Evolutionary conservation across 2,329 filamentous ascomycete genomes (phyloP).

Genomic region (Aspergillus versicolor): DNA sequence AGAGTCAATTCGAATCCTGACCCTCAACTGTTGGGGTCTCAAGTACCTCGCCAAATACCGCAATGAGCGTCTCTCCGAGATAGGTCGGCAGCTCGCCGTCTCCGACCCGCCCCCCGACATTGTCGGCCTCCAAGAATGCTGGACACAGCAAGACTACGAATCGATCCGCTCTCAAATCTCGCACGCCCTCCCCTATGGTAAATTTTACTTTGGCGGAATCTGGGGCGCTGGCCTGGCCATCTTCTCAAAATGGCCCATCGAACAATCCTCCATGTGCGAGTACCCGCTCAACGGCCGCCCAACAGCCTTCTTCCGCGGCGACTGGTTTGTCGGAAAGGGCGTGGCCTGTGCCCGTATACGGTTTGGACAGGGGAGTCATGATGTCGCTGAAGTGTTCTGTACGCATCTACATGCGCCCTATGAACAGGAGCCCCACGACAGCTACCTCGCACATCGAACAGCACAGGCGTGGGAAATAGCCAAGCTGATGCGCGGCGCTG

Average conservation of each 20-base stretch:
- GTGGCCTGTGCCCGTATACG: slow-evolving; percentile 80
- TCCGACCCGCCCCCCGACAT: slow-evolving; percentile 72
- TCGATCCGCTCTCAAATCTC: slow-evolving; percentile 72
- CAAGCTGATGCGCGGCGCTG: slow-evolving; percentile 80
- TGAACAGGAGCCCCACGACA: slow-evolving; percentile 73
- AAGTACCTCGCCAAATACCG: slow-evolving; percentile 81
- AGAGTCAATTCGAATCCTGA: slow-evolving; percentile 72
- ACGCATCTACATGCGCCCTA: slow-evolving; percentile 92
- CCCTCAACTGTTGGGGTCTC: slow-evolving; percentile 96
- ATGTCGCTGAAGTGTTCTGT: slow-evolving; percentile 85
- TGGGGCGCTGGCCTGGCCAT: slow-evolving; percentile 90
- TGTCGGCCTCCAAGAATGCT: slow-evolving; percentile 93
- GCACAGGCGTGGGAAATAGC: slow-evolving; percentile 94
- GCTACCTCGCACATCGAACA: slow-evolving; percentile 85
- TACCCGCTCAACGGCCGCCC: slow-evolving; percentile 94
- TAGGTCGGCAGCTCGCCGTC: slow-evolving; percentile 74
- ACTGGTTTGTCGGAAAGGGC: slow-evolving; percentile 96
- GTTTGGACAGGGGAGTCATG: slow-evolving; percentile 59
- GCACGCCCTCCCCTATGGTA: slow-evolving; percentile 78
- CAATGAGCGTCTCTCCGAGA: slow-evolving; percentile 74
- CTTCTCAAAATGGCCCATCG: slow-evolving; percentile 87
- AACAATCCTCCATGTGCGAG: slow-evolving; percentile 78
- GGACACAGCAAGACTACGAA: slow-evolving; percentile 80
- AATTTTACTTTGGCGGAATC: slow-evolving; percentile 87
- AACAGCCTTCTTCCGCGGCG: slow-evolving; percentile 88